Evolutionary conservation across 768 basidiomycete species (phyloP).

Genomic region (Basidioascus undulatus): DNA sequence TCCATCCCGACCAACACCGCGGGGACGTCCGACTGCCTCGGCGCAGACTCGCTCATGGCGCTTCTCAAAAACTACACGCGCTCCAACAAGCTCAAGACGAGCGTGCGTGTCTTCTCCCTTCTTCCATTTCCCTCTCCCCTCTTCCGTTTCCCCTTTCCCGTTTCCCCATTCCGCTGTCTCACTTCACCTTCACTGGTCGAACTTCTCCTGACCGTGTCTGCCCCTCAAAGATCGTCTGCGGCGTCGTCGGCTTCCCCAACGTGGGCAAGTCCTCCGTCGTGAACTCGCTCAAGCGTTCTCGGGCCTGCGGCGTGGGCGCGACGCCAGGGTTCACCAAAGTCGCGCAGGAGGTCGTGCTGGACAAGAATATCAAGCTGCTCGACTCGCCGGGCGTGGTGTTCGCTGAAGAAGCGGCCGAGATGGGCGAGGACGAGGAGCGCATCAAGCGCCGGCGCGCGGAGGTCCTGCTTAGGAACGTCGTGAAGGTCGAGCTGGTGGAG

Average conservation of each 20-base stretch:
- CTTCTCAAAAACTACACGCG: constrained; percentile 14
- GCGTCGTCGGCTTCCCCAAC: constrained; percentile 89
- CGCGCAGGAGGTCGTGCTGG: constrained; percentile 70
- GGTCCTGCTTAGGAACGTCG: constrained; percentile 60
- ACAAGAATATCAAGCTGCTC: constrained; percentile 72
- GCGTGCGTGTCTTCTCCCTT: too few relatives aligned
- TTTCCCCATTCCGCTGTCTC: constrained; percentile 18
- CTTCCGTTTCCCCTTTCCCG: constrained; percentile 12
- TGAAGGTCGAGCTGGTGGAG: constrained; percentile 70
- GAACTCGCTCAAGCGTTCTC: constrained; percentile 69
- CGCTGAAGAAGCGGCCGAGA: constrained; percentile 39
- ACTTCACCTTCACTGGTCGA: constrained; percentile 34
- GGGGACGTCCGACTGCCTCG: constrained; percentile 16
- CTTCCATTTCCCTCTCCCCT: too few relatives aligned
- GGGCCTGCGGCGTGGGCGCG: constrained; percentile 84
- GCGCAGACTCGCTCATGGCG: constrained; percentile 13
- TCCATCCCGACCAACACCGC: constrained; percentile 11
- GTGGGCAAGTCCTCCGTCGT: constrained; percentile 90
- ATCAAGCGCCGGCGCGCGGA: constrained; percentile 17
- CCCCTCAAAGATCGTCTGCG: constrained; percentile 54
- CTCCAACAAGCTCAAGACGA: background rate
- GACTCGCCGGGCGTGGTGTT: constrained; percentile 98
- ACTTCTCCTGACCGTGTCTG: constrained; percentile 26
- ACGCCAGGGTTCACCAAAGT: constrained; percentile 86
- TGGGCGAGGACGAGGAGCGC: constrained; percentile 15